Evolutionary conservation across 73 alveolate genomes (phyloP).

Genomic region (Tetrahymena elliotti): DNA sequence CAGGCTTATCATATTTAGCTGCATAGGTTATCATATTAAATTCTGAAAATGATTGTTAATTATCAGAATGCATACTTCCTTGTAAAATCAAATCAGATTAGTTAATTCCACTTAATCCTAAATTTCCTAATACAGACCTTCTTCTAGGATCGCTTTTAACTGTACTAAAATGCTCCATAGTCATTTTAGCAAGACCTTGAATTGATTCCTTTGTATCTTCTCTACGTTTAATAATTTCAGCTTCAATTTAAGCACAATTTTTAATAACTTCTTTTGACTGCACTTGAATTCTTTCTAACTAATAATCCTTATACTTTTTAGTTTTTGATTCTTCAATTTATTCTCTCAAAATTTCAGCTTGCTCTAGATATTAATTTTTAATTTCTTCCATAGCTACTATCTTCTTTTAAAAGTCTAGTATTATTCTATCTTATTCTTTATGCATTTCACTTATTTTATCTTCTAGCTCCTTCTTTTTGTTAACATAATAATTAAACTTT

Average conservation of each 20-base stretch:
- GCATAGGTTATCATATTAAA: background rate
- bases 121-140: background rate
- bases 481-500: background rate
- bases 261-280: background rate
- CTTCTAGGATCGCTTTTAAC: background rate
- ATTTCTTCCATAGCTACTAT: background rate
- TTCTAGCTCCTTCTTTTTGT: background rate
- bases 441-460: background rate
- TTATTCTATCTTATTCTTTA: background rate
- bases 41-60: background rate
- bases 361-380: background rate
- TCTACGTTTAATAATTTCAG: background rate
- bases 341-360: background rate
- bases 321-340: background rate
- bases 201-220: background rate
- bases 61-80: background rate
- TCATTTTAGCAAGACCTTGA: background rate
- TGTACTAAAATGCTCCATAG: background rate
- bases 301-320: background rate
- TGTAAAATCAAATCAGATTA: background rate
- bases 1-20: background rate
- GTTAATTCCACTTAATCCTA: background rate
- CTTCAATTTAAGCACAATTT: background rate
- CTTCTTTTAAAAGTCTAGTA: background rate
- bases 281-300: background rate